Evolutionary conservation across 768 basidiomycete genomes (phyloP), one percentile per base, ranked within the genome.

Genomic region (Wakefieldia striispora): DNA sequence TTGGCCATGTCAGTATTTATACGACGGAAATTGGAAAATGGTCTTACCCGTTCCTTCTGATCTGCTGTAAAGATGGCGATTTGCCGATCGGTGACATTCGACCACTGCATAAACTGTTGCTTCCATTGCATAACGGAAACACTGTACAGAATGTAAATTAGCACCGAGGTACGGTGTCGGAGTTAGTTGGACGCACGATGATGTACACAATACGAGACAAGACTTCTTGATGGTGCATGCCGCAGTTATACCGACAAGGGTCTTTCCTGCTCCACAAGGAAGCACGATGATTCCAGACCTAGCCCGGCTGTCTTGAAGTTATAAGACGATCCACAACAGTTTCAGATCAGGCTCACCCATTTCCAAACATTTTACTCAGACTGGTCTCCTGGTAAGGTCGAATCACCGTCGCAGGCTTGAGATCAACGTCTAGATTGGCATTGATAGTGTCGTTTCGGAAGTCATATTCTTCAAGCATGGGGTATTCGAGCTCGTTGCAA

Each of bases 191-290:
- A 77, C 93, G 72, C 69, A 97, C 94, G 92, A 94, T 41, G 95
- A 97, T 20, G 97, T 99, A 70, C 95, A 98, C 38, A 99, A 75
- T 13, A 99, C 95, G 16, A 99, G 79, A 65, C 93, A 95, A 20
- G 94, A 97, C 72, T 99, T 99, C 75, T 97, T 97, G 74, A 99
- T 95, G 23, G 97, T 99, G 64, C 95, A 97, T 16, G 97, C 97
- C 11, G 97, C 97, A 3, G 95, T 98, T 63, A 99, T 97, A n/a
- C 97, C 97, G 10, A 99, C 97, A 5, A 99, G 79, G 12, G 97
- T 99, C 75, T 99, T 99, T 27, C 97, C 97, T 37, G 97, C 97
- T 45, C 97, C 97, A 66, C 97, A 99, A 27, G 97, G 97, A 19
- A 99, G 75, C 2, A 99, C 97, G 54, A 99, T 98, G 60, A 99